Evolutionary conservation across 441 rosid genomes (phyloP).

Genomic region (Populus hybrid): DNA sequence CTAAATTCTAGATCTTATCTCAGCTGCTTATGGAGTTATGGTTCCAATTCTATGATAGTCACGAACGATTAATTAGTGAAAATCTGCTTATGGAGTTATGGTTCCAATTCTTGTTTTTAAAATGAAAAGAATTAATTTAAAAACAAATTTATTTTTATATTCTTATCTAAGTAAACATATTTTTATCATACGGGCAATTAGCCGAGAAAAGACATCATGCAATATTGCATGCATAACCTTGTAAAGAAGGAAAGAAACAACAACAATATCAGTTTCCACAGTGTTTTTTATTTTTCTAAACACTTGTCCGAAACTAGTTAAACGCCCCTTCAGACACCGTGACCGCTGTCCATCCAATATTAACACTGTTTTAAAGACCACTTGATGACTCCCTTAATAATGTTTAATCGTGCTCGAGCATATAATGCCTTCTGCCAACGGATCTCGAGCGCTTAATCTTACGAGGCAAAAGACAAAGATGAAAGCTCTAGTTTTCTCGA

Average conservation of each 20-base stretch:
- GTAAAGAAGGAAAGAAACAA: conserved; percentile 20
- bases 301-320: not conserved
- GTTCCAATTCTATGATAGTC: too few relatives aligned
- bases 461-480: not conserved
- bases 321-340: conserved; percentile 14
- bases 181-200: too few relatives aligned
- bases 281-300: not conserved
- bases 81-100: too few relatives aligned
- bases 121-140: too few relatives aligned
- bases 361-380: not conserved
- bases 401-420: not conserved
- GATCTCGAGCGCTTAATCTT: not conserved
- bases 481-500: not conserved
- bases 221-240: not conserved
- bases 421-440: not conserved
- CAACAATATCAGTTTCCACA: conserved; percentile 14
- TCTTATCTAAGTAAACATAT: too few relatives aligned
- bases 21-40: too few relatives aligned
- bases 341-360: conserved; percentile 9
- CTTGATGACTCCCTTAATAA: not conserved
- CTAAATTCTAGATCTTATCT: too few relatives aligned
- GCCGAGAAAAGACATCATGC: not conserved
- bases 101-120: too few relatives aligned
- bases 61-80: too few relatives aligned
- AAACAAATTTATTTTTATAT: too few relatives aligned